Evolutionary conservation across 176 grass and related monocot species (phyloP), one percentile per base, ranked within the genome.

Genomic region (Ensete ventricosum): DNA sequence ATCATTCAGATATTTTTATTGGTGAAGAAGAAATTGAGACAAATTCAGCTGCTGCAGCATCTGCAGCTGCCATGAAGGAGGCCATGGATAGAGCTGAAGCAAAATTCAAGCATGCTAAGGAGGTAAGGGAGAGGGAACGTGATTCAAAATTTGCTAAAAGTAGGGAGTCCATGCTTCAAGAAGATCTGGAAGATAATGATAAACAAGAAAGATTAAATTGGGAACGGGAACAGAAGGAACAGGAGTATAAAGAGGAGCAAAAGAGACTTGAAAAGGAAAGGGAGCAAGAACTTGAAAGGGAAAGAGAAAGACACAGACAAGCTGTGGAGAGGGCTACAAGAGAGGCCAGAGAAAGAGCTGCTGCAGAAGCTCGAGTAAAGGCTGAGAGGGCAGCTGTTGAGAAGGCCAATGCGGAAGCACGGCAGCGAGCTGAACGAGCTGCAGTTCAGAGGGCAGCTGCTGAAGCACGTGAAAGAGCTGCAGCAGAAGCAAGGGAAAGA

Each of bases 21-120:
- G 73, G 65, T 26, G 94, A 91, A 3, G 78, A 92, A 78, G 88
- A 91, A 69, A 87, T 83, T 83, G 90, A 87, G 82, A 89, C 50
- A 75, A 85, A 72, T 54, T 86, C 86, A 78, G 75, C 84, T 63
- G 67, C 74, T 64, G 65, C 75, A 19, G 90, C 90, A 84, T 92
- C 90, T 76, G 90, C 90, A 52, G 90, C 90, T 65, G 90, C 90
- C 58, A 98, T 98, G 94, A 98, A 93, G 83, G 94, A 93, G 73
- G 90, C 94, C 29, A 93, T 98, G 94, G 87, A 88, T 72, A 93
- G 89, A 84, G 94, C 94, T 72, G 90, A 98, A 81, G 88, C 88
- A 76, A 98, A 98, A 70, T 87, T 98, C 72, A 98, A 90, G 83
- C 94, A 98, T 81, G 94, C 94, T 53, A 98, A 89, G 80, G 88